A percentile compares a stretch with the other conserved stretches of the same genome.
Evolutionary conservation across 768 basidiomycete species (phyloP).

Genomic region (Saitozyma sp.): DNA sequence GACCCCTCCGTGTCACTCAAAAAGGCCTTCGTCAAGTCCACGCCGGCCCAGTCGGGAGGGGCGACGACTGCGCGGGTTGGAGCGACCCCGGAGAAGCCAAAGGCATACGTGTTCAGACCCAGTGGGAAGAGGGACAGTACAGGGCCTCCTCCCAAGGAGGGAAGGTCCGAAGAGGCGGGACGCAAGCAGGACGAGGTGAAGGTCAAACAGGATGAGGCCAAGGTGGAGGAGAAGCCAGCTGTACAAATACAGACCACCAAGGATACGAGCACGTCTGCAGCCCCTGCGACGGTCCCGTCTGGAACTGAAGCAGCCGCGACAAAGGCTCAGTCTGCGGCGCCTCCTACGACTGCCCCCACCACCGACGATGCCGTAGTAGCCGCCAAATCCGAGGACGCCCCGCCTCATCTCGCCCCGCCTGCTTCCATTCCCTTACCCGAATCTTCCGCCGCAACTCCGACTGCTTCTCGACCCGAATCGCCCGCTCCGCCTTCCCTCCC

Average conservation of each 20-base stretch:
- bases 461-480: slow-evolving; percentile 19
- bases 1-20: slow-evolving; percentile 42
- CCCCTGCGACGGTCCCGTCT: too few species aligned
- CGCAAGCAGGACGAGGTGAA: slow-evolving; percentile 3
- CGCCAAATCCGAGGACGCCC: too few species aligned
- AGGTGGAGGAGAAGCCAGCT: background rate
- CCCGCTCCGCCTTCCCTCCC: slow-evolving; percentile 13
- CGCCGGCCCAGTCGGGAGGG: slow-evolving; percentile 6
- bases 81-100: slow-evolving; percentile 16
- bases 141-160: background rate
- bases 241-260: background rate
- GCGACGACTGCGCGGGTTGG: background rate
- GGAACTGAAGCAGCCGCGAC: too few species aligned
- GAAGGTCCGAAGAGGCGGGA: too few species aligned
- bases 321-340: too few species aligned
- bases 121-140: slow-evolving; percentile 6
- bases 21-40: slow-evolving; percentile 44
- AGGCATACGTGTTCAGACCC: slow-evolving; percentile 41
- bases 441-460: slow-evolving; percentile 28
- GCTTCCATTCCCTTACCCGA: slow-evolving; percentile 37
- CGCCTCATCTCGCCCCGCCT: slow-evolving; percentile 4
- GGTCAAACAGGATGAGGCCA: slow-evolving; percentile 4
- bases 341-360: too few species aligned
- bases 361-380: too few species aligned
- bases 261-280: too few species aligned